Base-by-base conservation (phyloP, 1,139 yeast species). In the Lodderomyces jiufengensis region DNA sequence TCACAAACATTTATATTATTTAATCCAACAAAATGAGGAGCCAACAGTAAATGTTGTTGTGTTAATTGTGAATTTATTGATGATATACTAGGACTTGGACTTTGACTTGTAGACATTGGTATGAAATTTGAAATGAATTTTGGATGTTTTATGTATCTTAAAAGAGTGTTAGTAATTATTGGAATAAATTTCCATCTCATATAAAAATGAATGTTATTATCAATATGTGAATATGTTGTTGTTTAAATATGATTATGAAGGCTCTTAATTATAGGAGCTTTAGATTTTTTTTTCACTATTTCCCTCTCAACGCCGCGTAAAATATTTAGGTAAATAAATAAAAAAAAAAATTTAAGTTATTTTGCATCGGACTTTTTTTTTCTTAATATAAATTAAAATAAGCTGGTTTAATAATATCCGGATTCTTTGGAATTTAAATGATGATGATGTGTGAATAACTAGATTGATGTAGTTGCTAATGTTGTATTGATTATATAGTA, bases 21-120 rank as follows among this genome's bases (percentile, higher is more conserved):
- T 40, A 81, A 72, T 34, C 98, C 98, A 44, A 76, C 62, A 63
- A 88, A 92, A 60, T 87, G 84, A 26, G 73, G 44, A 20, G 95
- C 81, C 50, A 90, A 69, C 7, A 54, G 43, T 33, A 52, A 42
- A 46, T 70, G 76, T 37, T 63, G 50, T 14, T 39, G 32, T 32
- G 56, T 35, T 37, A 63, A 51, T 14, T 39, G 32, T 33, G 56
- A 36, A 46, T 61, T 66, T 45, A 66, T 66, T 27, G 37, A 37
- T 20, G 45, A 33, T 11, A 35, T 24, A 28, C 33, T 36, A 15
- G 48, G 37, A 24, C 34, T 33, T 15, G 41, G 37, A 25, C 13
- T 32, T 9, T 13, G 25, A 7, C 9, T 31, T 15, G 20, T 31
- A n/a, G n/a, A 22, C 9, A 22, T 22, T 9, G 5, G 24, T 33